A percentile compares a stretch with the other conserved stretches of the same genome.
Conservation (phyloP, 2,329 filamentous ascomycete genomes). For the Coniella lustricola region DNA sequence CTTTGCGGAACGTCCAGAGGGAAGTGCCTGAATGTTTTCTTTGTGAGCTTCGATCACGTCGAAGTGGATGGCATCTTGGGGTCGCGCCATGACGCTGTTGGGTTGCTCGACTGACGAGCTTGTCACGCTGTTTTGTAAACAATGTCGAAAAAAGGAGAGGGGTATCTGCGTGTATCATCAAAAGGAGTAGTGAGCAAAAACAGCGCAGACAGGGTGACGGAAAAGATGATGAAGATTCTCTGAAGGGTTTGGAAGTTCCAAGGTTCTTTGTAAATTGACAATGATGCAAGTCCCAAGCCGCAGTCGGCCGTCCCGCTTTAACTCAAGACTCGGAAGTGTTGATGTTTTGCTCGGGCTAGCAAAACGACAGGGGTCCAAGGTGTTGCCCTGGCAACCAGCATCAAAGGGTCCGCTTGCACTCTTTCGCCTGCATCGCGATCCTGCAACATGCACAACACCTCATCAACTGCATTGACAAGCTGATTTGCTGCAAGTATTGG, state of each 20-base stretch:
- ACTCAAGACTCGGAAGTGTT: conserved; percentile 16
- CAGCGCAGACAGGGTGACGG: too few species aligned
- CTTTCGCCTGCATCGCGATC: too few species aligned
- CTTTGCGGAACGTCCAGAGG: conserved; percentile 78
- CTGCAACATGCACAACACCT: too few species aligned
- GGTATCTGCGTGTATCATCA: conserved; percentile 5
- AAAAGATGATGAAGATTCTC: too few species aligned
- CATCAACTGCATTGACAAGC: too few species aligned
- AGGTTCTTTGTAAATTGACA: too few species aligned
- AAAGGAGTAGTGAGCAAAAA: background rate
- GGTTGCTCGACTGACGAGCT: conserved; percentile 14
- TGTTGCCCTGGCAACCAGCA: conserved; percentile 18
- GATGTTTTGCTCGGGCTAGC: conserved; percentile 7
- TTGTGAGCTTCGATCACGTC: conserved; percentile 94
- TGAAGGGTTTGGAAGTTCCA: too few species aligned
- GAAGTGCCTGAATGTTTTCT: conserved; percentile 93
- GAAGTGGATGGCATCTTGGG: conserved; percentile 61
- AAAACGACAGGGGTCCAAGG: conserved; percentile 5
- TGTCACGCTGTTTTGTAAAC: conserved; percentile 11
- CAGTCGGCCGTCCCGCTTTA: background rate
- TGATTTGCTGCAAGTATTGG: too few species aligned
- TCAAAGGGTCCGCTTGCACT: background rate
- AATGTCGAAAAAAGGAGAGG: conserved; percentile 8
- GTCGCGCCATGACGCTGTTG: conserved; percentile 37
- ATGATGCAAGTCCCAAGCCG: too few species aligned